Evolutionary conservation across 768 basidiomycete species (phyloP).

Genomic region (Mycena indigotica): DNA sequence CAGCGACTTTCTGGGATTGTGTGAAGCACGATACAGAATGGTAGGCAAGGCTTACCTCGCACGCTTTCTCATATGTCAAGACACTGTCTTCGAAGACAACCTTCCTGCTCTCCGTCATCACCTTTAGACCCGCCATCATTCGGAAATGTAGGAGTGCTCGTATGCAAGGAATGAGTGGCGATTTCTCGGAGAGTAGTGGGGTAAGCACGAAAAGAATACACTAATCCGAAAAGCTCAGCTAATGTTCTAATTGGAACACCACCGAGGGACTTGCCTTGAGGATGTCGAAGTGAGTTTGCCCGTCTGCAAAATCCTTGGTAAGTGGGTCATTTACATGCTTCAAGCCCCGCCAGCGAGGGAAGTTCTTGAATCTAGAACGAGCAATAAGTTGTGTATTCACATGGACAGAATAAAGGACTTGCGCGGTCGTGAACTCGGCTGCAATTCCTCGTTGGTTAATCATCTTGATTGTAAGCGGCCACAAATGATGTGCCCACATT

Average conservation of each 20-base stretch:
- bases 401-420: neutral
- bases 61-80: neutral
- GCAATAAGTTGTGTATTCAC: neutral
- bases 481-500: conserved; percentile 2
- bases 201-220: neutral
- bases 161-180: neutral
- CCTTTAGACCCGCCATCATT: neutral
- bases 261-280: neutral
- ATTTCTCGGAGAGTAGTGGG: neutral
- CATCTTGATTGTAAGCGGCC: neutral
- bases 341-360: neutral
- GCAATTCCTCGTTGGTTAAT: neutral
- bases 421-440: neutral
- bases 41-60: neutral
- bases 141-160: neutral
- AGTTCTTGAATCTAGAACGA: neutral
- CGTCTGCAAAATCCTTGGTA: conserved; percentile 1
- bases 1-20: neutral
- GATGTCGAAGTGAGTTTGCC: conserved; percentile 2
- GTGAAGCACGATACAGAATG: neutral
- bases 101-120: neutral
- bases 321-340: conserved; percentile 3
- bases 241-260: neutral
- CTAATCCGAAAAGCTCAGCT: neutral
- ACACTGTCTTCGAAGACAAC: neutral